Percentiles rank a stretch among this genome's conserved stretches.
Conservation (phyloP, 2,329 filamentous ascomycete species). For the Cadophora malorum region DNA sequence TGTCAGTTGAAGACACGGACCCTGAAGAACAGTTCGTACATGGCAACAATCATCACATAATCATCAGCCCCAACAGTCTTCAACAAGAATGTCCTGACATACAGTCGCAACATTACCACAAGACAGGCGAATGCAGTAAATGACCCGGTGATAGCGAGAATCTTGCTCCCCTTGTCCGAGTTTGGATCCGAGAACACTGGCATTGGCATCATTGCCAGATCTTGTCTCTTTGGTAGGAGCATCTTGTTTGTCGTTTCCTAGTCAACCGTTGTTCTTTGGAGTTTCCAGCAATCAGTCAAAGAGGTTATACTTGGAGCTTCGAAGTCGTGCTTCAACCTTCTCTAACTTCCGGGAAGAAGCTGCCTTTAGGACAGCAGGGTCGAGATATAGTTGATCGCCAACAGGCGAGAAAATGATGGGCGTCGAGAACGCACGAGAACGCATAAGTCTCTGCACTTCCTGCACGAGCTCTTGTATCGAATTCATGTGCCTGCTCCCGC, state of each 20-base stretch:
- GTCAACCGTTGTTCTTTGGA: conserved; percentile 4
- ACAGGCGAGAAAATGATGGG: conserved; percentile 24
- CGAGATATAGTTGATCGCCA: conserved; percentile 27
- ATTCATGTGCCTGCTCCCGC: conserved; percentile 22
- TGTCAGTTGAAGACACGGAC: not conserved
- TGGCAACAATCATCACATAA: conserved; percentile 47
- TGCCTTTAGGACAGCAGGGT: conserved; percentile 24
- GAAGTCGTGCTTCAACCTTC: not conserved
- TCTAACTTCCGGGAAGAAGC: not conserved
- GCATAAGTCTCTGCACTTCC: conserved; percentile 24
- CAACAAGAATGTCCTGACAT: conserved; percentile 53
- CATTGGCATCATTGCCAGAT: conserved; percentile 4
- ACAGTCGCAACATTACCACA: conserved; percentile 49
- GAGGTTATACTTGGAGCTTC: not conserved
- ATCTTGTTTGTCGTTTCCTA: conserved; percentile 18
- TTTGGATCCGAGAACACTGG: conserved; percentile 28
- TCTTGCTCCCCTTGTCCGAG: conserved; percentile 46
- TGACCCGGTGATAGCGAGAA: conserved; percentile 48
- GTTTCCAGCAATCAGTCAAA: conserved; percentile 24
- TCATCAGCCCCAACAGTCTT: conserved; percentile 56
- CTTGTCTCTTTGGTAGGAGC: conserved; percentile 27
- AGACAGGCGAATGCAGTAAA: conserved; percentile 48
- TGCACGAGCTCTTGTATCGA: conserved; percentile 29
- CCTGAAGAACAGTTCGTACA: conserved; percentile 12
- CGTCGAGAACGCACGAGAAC: conserved; percentile 22